phyloP scores from a whole-genome alignment of 768 basidiomycete species.

The Auriscalpium vulgare region DNA sequence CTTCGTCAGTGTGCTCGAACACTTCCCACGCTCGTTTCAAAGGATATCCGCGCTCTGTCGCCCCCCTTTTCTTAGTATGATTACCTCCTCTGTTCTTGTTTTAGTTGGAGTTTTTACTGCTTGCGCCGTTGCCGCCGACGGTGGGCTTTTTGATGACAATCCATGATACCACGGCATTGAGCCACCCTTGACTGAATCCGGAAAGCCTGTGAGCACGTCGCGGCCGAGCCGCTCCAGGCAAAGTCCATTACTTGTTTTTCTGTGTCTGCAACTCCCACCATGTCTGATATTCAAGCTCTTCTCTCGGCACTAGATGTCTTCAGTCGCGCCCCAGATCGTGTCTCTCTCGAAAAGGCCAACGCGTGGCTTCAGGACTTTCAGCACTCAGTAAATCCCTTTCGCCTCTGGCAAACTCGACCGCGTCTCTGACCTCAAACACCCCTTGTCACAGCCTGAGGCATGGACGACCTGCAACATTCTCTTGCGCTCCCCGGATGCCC shows the following conservation, averaged over 20 bases:
- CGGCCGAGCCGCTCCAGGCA: background rate
- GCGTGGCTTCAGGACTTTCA: conserved; percentile 97
- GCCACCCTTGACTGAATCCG: background rate
- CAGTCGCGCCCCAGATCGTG: conserved; percentile 72
- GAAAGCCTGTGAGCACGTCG: background rate
- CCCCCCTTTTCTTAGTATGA: conserved; percentile 12
- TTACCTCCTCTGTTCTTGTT: conserved; percentile 14
- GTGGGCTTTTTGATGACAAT: conserved; percentile 12
- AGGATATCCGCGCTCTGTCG: conserved; percentile 14
- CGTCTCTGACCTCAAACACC: conserved; percentile 58
- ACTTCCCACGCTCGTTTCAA: conserved; percentile 15
- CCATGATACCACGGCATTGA: conserved; percentile 16
- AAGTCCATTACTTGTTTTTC: background rate
- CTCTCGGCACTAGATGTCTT: conserved; percentile 77
- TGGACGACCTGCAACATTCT: conserved; percentile 94
- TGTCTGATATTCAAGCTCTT: conserved; percentile 66
- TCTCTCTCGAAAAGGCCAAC: conserved; percentile 80
- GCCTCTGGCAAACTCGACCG: conserved; percentile 47
- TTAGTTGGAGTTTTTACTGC: conserved; percentile 4
- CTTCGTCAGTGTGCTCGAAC: conserved; percentile 9
- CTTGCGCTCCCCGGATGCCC: conserved; percentile 71
- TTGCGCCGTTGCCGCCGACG: conserved; percentile 2
- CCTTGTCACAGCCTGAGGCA: conserved; percentile 82
- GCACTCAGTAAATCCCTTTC: conserved; percentile 92
- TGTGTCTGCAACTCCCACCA: conserved; percentile 19